These are phyloP conservation scores for Pilobolus umbonatus DNA, from an alignment of 192 early-diverging fungal species.

Conservation along the genomic window DNA sequence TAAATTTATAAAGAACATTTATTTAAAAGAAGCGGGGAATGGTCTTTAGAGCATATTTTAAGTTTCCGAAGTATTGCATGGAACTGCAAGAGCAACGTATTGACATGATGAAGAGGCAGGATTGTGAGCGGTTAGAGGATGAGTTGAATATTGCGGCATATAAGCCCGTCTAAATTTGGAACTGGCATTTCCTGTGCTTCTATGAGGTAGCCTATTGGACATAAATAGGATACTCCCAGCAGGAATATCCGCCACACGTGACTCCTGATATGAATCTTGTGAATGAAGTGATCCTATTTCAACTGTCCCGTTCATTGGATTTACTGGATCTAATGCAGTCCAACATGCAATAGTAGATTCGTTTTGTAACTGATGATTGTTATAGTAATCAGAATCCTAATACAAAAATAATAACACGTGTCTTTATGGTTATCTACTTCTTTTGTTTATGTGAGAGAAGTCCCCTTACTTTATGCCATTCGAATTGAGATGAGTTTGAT, in stretches of 20 bases:
- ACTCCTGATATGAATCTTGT: too few species aligned
- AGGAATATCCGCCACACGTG: slow-evolving; percentile 1
- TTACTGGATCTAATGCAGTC: slow-evolving; percentile 30
- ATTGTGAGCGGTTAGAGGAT: slow-evolving; percentile 1
- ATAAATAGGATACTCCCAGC: slow-evolving; percentile 32
- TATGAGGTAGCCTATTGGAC: slow-evolving; percentile 22
- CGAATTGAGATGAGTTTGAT: slow-evolving; percentile 17
- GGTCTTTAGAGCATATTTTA: too few species aligned
- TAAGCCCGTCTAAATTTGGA: slow-evolving; percentile 29
- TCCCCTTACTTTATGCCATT: slow-evolving; percentile 31
- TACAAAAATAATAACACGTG: background rate
- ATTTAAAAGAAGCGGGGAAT: too few species aligned
- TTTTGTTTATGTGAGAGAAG: background rate
- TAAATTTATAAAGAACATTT: too few species aligned
- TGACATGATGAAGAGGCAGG: too few species aligned
- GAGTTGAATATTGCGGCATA: slow-evolving; percentile 30
- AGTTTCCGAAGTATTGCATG: too few species aligned
- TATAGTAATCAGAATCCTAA: slow-evolving; percentile 33
- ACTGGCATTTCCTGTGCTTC: slow-evolving; percentile 28
- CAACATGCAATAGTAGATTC: slow-evolving; percentile 29
- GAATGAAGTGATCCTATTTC: background rate
- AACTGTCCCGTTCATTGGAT: slow-evolving; percentile 6
- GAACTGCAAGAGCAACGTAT: too few species aligned
- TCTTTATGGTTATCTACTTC: background rate
- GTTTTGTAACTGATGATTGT: background rate